Base-by-base conservation (phyloP, 345 rosid species). In the Linum trigynum region DNA sequence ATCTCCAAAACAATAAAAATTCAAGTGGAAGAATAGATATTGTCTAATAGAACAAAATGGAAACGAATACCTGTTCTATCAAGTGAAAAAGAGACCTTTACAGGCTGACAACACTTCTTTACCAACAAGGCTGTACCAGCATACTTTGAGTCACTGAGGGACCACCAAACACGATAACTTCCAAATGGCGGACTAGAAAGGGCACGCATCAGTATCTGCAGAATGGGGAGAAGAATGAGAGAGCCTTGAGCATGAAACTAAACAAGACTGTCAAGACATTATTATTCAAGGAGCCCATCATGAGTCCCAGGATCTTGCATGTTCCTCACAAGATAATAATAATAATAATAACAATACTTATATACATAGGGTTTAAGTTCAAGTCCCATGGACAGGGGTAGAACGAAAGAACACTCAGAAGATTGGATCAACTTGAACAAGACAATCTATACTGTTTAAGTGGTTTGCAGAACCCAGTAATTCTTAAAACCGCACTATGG, bases 81-180 rank as follows among this genome's bases (percentile, higher is more conserved):
- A 2, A 94, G 86, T 65, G 84, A 81, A 73, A 90, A 94, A 71
- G 79, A 81, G 65, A 94, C 87, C 67, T 74, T 88, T 17, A 59
- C 59, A 4, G 90, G 95, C 60, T 69, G 82, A 71, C 70, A 82
- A 78, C 91, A 88, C 71, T 88, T 94, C 80, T 90, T 94, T 41
- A 88, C 82, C 37, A 94, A 72, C 74, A 94, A 79, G 36, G 95
- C 99, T 62, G 97, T 94, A 77, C 99, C 97, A 14, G 99, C 99
- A 79, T 94, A 90, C 79, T 94, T 94, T 0, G 92, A 85, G 57
- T 94, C 96, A 32, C 90, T 85, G n/a, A 90, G 95, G 68, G 97
- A 90, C 99, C 97, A 94, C 97, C 99, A 94, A 77, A 82, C 74
- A 38, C 65, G 81, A 78, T 86, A 94, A 58, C 81, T 71, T 74